Conservation (phyloP, 2,329 filamentous ascomycete species). For the Colletotrichum cuscutae region DNA sequence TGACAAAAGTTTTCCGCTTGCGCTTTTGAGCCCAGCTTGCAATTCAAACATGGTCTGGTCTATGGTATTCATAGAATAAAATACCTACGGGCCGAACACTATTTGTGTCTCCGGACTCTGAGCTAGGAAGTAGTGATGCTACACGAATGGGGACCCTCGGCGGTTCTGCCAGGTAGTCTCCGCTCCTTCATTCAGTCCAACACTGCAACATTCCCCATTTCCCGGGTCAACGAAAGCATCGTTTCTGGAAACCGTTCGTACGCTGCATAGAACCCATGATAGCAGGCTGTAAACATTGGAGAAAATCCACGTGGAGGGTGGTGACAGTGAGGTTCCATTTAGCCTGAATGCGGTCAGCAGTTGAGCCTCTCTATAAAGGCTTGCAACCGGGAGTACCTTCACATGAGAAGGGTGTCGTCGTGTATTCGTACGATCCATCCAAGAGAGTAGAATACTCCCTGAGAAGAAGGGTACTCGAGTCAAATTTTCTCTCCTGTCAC, state of each 20-base stretch:
- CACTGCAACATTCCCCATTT: slow-evolving; percentile 10
- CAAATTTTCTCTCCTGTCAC: neutral
- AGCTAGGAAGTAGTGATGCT: slow-evolving; percentile 6
- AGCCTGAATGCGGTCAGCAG: slow-evolving; percentile 11
- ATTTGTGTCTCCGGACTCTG: neutral
- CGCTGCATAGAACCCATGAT: too few relatives aligned
- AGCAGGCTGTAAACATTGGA: neutral
- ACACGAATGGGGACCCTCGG: neutral
- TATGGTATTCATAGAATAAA: neutral
- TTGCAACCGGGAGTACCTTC: too few relatives aligned
- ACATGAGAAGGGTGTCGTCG: too few relatives aligned
- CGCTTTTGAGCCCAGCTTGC: neutral
- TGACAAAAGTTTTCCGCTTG: too few relatives aligned
- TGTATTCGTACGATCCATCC: too few relatives aligned
- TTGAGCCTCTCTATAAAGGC: slow-evolving; percentile 15
- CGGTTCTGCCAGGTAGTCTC: slow-evolving; percentile 20
- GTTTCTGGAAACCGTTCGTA: neutral
- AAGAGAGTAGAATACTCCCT: too few relatives aligned
- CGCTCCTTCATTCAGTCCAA: neutral
- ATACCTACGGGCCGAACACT: neutral
- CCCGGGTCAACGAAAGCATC: slow-evolving; percentile 19
- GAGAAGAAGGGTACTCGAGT: neutral
- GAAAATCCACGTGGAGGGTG: neutral
- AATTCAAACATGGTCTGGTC: neutral
- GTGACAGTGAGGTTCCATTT: slow-evolving; percentile 3